Evolutionary conservation across 1,284 basidiomycete genomes (phyloP).

Genomic region (Apiotrichum sp.): DNA sequence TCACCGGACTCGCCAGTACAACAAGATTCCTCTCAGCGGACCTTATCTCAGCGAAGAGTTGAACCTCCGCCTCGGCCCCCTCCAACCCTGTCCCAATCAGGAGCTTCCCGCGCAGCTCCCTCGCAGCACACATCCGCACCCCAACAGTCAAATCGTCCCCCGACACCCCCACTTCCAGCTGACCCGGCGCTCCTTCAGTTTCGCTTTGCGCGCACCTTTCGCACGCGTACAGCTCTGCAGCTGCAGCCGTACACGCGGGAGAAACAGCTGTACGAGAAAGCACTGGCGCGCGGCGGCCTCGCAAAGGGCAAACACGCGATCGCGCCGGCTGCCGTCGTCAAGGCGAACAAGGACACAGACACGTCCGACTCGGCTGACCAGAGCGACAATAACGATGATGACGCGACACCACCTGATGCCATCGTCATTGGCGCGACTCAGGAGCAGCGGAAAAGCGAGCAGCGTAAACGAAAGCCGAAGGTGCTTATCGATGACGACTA

Average conservation of each 20-base stretch:
- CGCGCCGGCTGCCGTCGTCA: slow-evolving; percentile 4
- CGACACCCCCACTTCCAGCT: slow-evolving; percentile 1
- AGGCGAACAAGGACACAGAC: slow-evolving; percentile 2
- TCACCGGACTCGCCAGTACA: neutral
- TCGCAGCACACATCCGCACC: no score
- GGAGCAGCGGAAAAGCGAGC: slow-evolving; percentile 9
- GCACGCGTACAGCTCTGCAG: slow-evolving; percentile 44
- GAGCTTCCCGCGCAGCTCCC: no score
- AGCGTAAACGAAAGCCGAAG: slow-evolving; percentile 4
- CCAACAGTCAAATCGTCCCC: no score
- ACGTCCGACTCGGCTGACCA: slow-evolving; percentile 17
- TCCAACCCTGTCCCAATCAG: neutral
- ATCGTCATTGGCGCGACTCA: slow-evolving; percentile 39
- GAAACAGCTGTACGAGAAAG: slow-evolving; percentile 37
- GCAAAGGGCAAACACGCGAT: slow-evolving; percentile 22
- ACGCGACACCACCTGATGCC: slow-evolving; percentile 19
- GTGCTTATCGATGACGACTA: slow-evolving; percentile 30
- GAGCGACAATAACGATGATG: slow-evolving; percentile 2
- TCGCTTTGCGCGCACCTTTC: slow-evolving; percentile 40
- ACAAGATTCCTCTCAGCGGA: neutral
- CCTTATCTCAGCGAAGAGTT: neutral
- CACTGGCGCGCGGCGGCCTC: slow-evolving; percentile 36
- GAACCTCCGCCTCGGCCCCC: neutral
- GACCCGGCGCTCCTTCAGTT: slow-evolving; percentile 39
- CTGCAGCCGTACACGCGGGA: slow-evolving; percentile 46